These are phyloP conservation scores for Hyaloraphidium curvatum DNA, from an alignment of 192 early-diverging fungal genomes.

Conservation along the genomic window DNA sequence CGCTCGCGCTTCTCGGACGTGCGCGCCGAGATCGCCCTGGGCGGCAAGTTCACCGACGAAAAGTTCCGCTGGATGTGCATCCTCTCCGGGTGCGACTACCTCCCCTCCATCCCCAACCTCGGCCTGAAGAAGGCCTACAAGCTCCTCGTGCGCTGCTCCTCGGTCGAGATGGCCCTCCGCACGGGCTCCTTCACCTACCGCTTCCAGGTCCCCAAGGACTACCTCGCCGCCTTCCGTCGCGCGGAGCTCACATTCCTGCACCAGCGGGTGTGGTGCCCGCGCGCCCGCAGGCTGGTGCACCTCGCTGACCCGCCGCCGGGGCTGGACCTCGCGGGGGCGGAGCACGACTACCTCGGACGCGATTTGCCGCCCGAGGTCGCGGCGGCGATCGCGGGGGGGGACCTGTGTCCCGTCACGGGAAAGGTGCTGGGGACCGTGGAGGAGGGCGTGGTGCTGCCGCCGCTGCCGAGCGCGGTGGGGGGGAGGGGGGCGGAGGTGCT, in stretches of 20 bases:
- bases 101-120: slow-evolving; percentile 60
- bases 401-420: no score
- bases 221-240: slow-evolving; percentile 39
- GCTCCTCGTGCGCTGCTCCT: not conserved
- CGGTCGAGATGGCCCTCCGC: not conserved
- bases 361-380: no score
- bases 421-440: no score
- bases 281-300: not conserved
- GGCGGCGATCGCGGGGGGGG: no score
- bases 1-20: slow-evolving; percentile 25
- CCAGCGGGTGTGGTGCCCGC: slow-evolving; percentile 74
- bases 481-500: no score
- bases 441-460: no score
- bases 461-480: no score
- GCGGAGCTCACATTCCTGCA: slow-evolving; percentile 79
- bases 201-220: slow-evolving; percentile 32
- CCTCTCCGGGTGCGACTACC: slow-evolving; percentile 94
- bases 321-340: no score
- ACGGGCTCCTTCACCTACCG: slow-evolving; percentile 15
- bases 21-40: slow-evolving; percentile 25
- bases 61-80: slow-evolving; percentile 82
- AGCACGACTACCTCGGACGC: no score
- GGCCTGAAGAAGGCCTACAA: slow-evolving; percentile 64
- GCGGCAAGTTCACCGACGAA: slow-evolving; percentile 26
- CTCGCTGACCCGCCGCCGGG: not conserved